phyloP scores from a whole-genome alignment of 306 rosid species.

The Amphicarpaea edgeworthii region DNA sequence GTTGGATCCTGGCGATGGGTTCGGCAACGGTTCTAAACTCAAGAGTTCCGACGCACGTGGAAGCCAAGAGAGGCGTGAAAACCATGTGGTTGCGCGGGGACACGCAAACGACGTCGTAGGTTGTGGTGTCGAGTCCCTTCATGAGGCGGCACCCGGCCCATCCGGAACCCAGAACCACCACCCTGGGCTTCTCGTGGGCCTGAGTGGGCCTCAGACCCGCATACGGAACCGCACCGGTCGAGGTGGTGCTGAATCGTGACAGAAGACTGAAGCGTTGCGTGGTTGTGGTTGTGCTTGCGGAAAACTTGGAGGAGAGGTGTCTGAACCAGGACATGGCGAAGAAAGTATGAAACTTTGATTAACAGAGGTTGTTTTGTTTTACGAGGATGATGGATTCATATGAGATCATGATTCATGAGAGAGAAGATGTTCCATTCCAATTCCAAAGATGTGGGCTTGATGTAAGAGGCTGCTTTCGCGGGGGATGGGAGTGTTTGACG shows the following conservation, averaged over 20 bases:
- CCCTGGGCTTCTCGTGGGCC: conserved; percentile 84
- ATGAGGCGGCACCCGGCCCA: conserved; percentile 95
- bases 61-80: conserved; percentile 93
- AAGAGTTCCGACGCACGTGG: conserved; percentile 95
- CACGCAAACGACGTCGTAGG: conserved; percentile 90
- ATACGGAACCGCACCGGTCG: conserved; percentile 31
- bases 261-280: conserved; percentile 21
- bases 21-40: conserved; percentile 95
- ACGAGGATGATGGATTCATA: background rate
- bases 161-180: conserved; percentile 88
- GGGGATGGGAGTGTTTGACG: background rate
- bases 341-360: background rate
- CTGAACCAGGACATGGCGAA: conserved; percentile 68
- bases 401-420: background rate
- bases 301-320: conserved; percentile 55
- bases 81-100: conserved; percentile 99
- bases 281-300: conserved; percentile 26
- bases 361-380: background rate
- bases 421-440: background rate
- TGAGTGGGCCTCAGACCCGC: conserved; percentile 64
- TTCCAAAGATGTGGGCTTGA: background rate
- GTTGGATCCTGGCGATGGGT: conserved; percentile 89
- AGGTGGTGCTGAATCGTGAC: conserved; percentile 53
- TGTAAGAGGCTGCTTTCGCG: background rate
- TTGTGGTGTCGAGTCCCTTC: conserved; percentile 75